Evolutionary conservation across 257 asterid species (phyloP).

Genomic region (Phtheirospermum japonicum): DNA sequence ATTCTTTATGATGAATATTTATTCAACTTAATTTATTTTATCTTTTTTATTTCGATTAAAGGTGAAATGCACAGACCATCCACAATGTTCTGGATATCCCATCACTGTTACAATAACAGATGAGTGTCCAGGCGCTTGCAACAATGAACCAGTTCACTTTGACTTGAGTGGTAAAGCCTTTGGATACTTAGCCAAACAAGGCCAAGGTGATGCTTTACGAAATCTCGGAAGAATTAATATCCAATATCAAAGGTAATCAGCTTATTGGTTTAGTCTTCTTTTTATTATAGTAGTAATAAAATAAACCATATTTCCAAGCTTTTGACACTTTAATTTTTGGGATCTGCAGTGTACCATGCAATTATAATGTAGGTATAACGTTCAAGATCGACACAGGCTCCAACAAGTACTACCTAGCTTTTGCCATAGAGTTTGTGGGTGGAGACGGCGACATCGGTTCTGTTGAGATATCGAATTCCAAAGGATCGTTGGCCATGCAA

Average conservation of each 20-base stretch:
- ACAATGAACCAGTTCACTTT: neutral
- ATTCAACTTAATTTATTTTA: neutral
- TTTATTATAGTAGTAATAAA: too few species aligned
- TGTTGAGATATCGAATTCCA: constrained; percentile 26
- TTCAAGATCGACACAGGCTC: constrained; percentile 37
- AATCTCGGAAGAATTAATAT: constrained; percentile 25
- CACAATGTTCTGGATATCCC: neutral
- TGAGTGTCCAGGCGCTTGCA: neutral
- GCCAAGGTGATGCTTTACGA: constrained; percentile 8
- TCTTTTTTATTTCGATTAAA: neutral
- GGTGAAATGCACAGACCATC: neutral
- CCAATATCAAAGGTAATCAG: constrained; percentile 19
- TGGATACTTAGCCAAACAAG: constrained; percentile 26
- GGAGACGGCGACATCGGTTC: constrained; percentile 44
- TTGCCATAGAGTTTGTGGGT: constrained; percentile 32
- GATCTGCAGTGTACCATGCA: constrained; percentile 36
- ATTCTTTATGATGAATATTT: too few species aligned
- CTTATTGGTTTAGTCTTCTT: too few species aligned
- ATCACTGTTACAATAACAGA: neutral
- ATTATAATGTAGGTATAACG: constrained; percentile 17
- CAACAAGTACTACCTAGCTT: constrained; percentile 30
- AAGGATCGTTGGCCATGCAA: constrained; percentile 32
- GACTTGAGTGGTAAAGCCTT: constrained; percentile 12
- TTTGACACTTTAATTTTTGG: too few species aligned
- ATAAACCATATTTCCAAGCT: neutral